Conservation (phyloP, 2,329 filamentous ascomycete genomes). For the Xylaria sp. region DNA sequence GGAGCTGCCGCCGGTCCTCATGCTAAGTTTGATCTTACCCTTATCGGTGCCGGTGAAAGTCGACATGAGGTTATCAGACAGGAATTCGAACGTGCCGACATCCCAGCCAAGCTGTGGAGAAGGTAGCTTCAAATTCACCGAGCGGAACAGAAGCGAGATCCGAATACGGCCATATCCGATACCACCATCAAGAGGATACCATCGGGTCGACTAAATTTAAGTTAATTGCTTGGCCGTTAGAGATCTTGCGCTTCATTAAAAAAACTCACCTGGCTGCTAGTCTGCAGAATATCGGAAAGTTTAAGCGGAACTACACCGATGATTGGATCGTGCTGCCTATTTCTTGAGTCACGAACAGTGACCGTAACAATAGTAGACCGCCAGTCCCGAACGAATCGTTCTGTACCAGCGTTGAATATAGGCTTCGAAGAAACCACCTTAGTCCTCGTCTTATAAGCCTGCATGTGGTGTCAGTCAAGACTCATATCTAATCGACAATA, state of each 20-base stretch:
- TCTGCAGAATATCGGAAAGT: slow-evolving; percentile 87
- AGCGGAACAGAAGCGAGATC: slow-evolving; percentile 90
- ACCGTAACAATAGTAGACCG: slow-evolving; percentile 86
- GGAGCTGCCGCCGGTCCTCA: slow-evolving; percentile 86
- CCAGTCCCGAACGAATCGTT: slow-evolving; percentile 95
- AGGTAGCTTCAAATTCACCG: slow-evolving; percentile 87
- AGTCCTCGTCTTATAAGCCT: slow-evolving; percentile 88
- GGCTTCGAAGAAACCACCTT: slow-evolving; percentile 95
- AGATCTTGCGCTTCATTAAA: not conserved
- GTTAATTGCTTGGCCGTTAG: slow-evolving; percentile 8
- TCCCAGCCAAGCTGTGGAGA: slow-evolving; percentile 91
- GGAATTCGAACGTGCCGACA: slow-evolving; percentile 92
- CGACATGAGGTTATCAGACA: slow-evolving; percentile 75
- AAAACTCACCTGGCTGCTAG: slow-evolving; percentile 73
- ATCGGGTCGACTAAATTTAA: slow-evolving; percentile 67
- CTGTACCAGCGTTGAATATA: slow-evolving; percentile 96
- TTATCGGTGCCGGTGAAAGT: slow-evolving; percentile 64
- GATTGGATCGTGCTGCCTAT: slow-evolving; percentile 93
- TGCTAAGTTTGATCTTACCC: slow-evolving; percentile 77
- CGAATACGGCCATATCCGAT: slow-evolving; percentile 91
- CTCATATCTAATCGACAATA: not conserved
- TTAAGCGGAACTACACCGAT: slow-evolving; percentile 92
- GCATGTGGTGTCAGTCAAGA: slow-evolving; percentile 39
- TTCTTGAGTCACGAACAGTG: slow-evolving; percentile 86
- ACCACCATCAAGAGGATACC: slow-evolving; percentile 97